Evolutionary conservation across 1,284 basidiomycete species (phyloP).

Genomic region (Irpex sp.): DNA sequence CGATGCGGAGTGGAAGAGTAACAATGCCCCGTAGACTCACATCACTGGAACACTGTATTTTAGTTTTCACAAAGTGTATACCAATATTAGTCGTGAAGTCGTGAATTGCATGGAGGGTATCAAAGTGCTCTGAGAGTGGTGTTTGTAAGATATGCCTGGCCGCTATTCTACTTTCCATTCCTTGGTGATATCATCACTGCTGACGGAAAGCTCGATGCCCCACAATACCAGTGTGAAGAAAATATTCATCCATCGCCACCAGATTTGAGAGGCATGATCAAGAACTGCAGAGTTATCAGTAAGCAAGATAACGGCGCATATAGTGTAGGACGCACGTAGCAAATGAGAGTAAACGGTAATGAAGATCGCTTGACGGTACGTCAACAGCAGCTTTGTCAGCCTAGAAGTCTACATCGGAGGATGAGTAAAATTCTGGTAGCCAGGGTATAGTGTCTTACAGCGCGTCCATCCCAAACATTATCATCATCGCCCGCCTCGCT

Average conservation of each 20-base stretch:
- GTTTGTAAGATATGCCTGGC: background rate
- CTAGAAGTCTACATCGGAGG: constrained; percentile 56
- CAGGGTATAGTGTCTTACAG: constrained; percentile 41
- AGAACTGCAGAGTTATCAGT: constrained; percentile 44
- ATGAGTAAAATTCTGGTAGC: background rate
- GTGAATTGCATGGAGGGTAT: constrained; percentile 2
- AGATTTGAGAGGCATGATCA: constrained; percentile 81
- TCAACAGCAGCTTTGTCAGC: constrained; percentile 68
- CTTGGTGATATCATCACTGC: constrained; percentile 68
- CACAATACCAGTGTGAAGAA: constrained; percentile 80
- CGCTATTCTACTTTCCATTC: constrained; percentile 75
- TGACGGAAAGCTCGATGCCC: constrained; percentile 77
- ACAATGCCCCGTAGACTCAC: background rate
- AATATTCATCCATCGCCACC: constrained; percentile 88
- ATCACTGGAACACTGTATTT: background rate
- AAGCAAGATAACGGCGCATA: background rate
- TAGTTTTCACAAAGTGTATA: background rate
- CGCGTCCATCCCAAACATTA: constrained; percentile 67
- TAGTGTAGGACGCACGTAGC: constrained; percentile 49
- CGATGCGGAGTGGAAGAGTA: constrained; percentile 66
- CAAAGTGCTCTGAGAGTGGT: background rate
- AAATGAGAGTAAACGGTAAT: constrained; percentile 84
- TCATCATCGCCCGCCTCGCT: constrained; percentile 53
- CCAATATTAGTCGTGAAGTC: background rate
- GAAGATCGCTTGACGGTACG: constrained; percentile 78